These are phyloP conservation scores for Penicillium salamii DNA, from an alignment of 495 filamentous ascomycete genomes.

Conservation along the genomic window DNA sequence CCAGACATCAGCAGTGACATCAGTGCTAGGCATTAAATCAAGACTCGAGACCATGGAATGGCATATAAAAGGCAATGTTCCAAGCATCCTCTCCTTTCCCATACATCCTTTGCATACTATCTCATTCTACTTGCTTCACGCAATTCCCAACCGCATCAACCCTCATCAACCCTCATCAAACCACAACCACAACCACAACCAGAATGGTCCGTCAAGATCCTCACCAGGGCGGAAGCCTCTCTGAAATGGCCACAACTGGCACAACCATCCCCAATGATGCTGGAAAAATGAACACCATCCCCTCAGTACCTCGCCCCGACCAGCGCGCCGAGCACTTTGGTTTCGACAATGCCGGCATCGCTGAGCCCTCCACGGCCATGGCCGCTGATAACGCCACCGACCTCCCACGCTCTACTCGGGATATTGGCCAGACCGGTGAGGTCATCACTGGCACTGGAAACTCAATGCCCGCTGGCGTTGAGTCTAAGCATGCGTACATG, in stretches of 20 bases:
- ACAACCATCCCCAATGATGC: constrained; percentile 55
- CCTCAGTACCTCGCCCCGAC: constrained; percentile 55
- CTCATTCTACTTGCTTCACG: neutral
- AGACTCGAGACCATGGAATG: neutral
- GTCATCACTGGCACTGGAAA: constrained; percentile 53
- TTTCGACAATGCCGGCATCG: constrained; percentile 32
- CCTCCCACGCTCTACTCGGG: constrained; percentile 46
- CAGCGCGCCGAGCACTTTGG: constrained; percentile 35
- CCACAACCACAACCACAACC: neutral
- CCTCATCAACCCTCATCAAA: neutral
- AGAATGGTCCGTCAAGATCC: constrained; percentile 26
- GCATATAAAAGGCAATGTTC: neutral
- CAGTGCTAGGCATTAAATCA: constrained; percentile 7
- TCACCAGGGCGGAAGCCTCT: constrained; percentile 34
- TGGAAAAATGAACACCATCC: constrained; percentile 49
- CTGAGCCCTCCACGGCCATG: constrained; percentile 32
- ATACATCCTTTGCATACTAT: neutral
- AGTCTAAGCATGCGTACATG: constrained; percentile 45
- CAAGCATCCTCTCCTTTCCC: too few relatives aligned
- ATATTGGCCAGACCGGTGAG: constrained; percentile 46
- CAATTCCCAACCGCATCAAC: too few relatives aligned
- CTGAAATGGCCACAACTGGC: constrained; percentile 52
- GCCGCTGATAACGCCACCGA: constrained; percentile 53
- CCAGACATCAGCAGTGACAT: constrained; percentile 17
- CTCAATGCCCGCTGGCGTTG: constrained; percentile 39